phyloP scores from a whole-genome alignment of 306 rosid genomes.

The Rosa persica region DNA sequence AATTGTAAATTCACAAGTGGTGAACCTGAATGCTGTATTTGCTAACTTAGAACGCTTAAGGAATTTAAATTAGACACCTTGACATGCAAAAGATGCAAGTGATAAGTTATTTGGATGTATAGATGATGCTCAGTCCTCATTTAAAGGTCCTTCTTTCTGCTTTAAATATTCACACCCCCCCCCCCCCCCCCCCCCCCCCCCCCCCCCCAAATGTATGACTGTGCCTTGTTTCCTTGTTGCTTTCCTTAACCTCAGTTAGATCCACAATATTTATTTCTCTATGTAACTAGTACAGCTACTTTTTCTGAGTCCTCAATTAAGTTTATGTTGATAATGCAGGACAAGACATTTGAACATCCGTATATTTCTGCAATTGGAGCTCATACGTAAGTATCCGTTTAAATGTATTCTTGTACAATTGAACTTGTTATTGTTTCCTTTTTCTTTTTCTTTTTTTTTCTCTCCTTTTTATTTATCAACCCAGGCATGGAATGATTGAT shows the following conservation, averaged over 20 bases:
- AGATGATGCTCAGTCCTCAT: not conserved
- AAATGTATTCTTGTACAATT: not conserved
- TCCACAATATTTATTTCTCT: not conserved
- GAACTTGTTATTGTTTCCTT: not conserved
- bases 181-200: too few species aligned
- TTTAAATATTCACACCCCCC: not conserved
- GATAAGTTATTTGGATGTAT: not conserved
- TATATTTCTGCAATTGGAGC: slow-evolving; percentile 87
- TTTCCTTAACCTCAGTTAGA: not conserved
- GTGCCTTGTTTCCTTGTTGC: not conserved
- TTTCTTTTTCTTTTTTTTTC: too few species aligned
- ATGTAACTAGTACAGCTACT: not conserved
- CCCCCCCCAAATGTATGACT: not conserved
- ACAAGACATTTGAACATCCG: slow-evolving; percentile 87
- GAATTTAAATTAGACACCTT: too few species aligned
- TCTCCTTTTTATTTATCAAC: not conserved
- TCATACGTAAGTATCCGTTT: slow-evolving; percentile 68
- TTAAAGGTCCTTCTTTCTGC: not conserved
- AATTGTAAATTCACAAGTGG: too few species aligned
- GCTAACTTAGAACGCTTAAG: too few species aligned
- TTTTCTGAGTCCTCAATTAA: slow-evolving; percentile 1
- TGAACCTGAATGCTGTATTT: too few species aligned
- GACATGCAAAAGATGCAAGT: not conserved
- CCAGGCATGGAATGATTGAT: not conserved
- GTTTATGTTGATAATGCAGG: slow-evolving; percentile 56